Percentiles rank a stretch among this genome's conserved stretches.
Conservation (phyloP, 768 basidiomycete species). For the Lactarius tabidus region DNA sequence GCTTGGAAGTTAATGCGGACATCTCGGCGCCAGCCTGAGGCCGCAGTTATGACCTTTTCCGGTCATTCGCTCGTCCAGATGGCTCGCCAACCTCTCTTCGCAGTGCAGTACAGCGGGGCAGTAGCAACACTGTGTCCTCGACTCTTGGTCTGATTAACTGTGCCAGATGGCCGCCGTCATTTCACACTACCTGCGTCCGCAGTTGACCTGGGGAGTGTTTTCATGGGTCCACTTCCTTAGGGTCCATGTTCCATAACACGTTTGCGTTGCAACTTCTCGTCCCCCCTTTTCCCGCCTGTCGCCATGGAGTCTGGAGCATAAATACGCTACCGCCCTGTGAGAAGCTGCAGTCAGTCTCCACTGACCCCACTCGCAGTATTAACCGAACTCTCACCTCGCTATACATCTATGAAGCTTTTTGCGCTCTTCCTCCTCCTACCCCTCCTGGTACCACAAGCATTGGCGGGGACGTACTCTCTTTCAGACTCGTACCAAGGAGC, state of each 20-base stretch:
- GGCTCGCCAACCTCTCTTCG: neutral
- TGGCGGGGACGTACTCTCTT: slow-evolving; percentile 8
- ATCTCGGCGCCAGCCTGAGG: neutral
- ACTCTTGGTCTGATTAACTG: neutral
- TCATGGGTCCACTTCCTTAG: neutral
- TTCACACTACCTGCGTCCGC: neutral
- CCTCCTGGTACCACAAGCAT: neutral
- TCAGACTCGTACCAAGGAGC: slow-evolving; percentile 15
- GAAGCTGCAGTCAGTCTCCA: neutral
- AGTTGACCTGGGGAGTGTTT: neutral
- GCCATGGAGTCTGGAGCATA: neutral
- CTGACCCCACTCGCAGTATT: neutral
- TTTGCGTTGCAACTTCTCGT: neutral
- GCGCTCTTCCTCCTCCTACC: neutral
- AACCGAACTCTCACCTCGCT: neutral
- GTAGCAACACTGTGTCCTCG: neutral
- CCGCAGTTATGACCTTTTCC: neutral
- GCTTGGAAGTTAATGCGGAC: neutral
- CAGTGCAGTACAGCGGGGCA: neutral
- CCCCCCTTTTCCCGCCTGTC: neutral
- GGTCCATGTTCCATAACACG: neutral
- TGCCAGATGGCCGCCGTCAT: neutral
- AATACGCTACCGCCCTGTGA: slow-evolving; percentile 1
- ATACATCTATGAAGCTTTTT: neutral
- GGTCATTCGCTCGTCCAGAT: neutral